These are phyloP conservation scores for Theobroma cacao DNA, from an alignment of 345 rosid species.

Conservation along the genomic window DNA sequence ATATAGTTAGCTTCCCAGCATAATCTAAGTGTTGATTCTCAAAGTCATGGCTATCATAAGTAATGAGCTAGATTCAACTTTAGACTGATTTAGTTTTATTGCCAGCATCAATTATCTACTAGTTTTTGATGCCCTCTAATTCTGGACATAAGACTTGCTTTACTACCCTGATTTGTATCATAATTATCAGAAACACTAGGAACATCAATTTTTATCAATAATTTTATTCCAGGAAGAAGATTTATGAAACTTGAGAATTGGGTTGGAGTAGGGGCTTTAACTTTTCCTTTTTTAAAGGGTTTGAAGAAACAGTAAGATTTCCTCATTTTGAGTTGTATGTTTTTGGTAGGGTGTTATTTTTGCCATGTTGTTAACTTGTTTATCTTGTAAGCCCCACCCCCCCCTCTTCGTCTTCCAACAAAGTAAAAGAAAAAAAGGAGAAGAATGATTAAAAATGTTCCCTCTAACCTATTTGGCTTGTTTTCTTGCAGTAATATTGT, in stretches of 20 bases:
- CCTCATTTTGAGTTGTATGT: not conserved
- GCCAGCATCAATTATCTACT: not conserved
- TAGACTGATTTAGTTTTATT: not conserved
- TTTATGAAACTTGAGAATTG: not conserved
- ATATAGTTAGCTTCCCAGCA: not conserved
- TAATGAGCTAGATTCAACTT: not conserved
- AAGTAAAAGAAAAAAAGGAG: not conserved
- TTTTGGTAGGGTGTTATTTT: not conserved
- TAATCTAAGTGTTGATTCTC: not conserved
- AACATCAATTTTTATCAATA: not conserved
- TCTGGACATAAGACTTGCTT: not conserved
- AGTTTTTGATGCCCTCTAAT: not conserved
- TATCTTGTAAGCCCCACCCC: not conserved
- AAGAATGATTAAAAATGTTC: not conserved
- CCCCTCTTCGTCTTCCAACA: not conserved
- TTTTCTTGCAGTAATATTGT: conserved; percentile 68
- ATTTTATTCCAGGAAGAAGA: not conserved
- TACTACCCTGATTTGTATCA: not conserved
- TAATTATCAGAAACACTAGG: not conserved
- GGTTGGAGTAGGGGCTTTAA: not conserved
- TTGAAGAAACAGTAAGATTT: not conserved
- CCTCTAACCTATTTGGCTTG: conserved; percentile 2
- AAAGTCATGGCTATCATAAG: not conserved
- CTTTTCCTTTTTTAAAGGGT: not conserved
- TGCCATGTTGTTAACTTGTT: not conserved